These are phyloP conservation scores for Monilinia fructigena DNA, from an alignment of 2,329 filamentous ascomycete species.

Conservation along the genomic window DNA sequence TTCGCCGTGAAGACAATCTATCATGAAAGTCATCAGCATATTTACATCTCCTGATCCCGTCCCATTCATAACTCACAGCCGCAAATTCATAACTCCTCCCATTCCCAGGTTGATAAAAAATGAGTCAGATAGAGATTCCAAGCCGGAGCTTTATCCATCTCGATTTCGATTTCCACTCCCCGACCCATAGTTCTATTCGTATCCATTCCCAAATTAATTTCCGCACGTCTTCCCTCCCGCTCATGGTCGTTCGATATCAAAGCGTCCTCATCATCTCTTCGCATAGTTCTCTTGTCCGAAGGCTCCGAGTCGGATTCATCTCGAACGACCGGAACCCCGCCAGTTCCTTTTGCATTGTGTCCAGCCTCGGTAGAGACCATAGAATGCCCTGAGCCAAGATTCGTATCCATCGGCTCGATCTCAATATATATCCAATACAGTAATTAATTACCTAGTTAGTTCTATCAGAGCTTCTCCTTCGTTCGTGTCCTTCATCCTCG, in stretches of 20 bases:
- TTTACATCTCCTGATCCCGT: slow-evolving; percentile 47
- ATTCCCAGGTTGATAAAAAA: slow-evolving; percentile 57
- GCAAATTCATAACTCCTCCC: slow-evolving; percentile 47
- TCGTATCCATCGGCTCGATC: not conserved
- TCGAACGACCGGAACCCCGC: not conserved
- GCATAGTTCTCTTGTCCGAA: not conserved
- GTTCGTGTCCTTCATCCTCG: not conserved
- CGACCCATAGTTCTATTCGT: not conserved
- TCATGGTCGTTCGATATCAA: not conserved
- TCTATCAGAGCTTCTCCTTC: not conserved
- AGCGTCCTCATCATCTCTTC: not conserved
- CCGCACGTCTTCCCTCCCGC: not conserved
- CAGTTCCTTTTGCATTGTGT: not conserved
- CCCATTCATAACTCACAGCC: slow-evolving; percentile 39
- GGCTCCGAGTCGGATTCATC: not conserved
- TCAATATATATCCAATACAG: not conserved
- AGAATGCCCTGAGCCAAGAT: not conserved
- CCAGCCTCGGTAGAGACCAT: not conserved
- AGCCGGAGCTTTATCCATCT: slow-evolving; percentile 38
- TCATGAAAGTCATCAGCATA: slow-evolving; percentile 34
- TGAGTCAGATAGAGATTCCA: slow-evolving; percentile 51
- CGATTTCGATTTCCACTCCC: not conserved
- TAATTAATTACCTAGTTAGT: not conserved
- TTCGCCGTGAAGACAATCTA: slow-evolving; percentile 54
- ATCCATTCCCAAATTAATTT: not conserved